phyloP scores from a whole-genome alignment of 225 moss, liverwort and hornwort genomes.

The Straminergon stramineum region DNA sequence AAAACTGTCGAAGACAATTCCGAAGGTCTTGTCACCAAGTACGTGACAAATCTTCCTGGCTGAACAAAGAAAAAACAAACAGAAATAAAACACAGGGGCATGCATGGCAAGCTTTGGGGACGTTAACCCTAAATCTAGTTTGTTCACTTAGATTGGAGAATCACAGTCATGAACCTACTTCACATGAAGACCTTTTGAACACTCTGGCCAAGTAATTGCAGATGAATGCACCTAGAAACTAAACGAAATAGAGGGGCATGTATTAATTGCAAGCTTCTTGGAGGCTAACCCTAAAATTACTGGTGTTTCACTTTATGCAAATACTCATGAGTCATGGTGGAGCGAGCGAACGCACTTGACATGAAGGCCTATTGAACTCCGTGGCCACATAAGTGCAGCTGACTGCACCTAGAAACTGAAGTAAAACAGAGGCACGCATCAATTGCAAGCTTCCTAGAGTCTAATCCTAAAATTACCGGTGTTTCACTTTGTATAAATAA shows the following conservation, averaged over 20 bases:
- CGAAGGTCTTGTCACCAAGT: conserved; percentile 20
- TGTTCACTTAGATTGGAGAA: neutral
- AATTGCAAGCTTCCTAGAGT: neutral
- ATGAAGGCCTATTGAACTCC: neutral
- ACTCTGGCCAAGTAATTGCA: neutral
- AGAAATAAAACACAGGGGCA: neutral
- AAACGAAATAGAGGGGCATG: neutral
- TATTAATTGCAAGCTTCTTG: neutral
- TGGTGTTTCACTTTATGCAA: neutral
- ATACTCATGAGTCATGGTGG: neutral
- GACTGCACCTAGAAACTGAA: neutral
- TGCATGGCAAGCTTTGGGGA: neutral
- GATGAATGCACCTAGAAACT: neutral
- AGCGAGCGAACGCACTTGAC: neutral
- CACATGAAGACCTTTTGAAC: neutral
- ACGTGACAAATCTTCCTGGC: neutral
- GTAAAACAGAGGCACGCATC: neutral
- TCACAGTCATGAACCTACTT: neutral
- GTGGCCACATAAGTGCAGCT: neutral
- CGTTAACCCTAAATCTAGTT: neutral
- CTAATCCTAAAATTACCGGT: neutral
- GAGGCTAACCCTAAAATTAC: neutral
- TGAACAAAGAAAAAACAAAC: neutral
- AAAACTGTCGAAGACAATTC: neutral
- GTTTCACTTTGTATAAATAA: neutral